Percentiles rank a stretch among this genome's conserved stretches.
Evolutionary conservation across 179 eudicot species (phyloP).

Genomic region (Vitellaria paradoxa): DNA sequence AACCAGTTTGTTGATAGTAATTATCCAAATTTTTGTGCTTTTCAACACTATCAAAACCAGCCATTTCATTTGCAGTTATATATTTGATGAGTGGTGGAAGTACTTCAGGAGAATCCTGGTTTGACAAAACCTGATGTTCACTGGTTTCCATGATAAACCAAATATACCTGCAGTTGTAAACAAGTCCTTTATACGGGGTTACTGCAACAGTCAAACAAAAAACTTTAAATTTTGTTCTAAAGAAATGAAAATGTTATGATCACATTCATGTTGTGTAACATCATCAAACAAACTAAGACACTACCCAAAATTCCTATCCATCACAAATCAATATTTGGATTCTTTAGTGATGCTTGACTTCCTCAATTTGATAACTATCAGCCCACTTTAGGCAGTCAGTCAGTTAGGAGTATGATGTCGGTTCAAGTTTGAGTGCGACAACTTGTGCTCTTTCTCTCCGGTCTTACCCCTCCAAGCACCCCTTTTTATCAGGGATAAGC

Average conservation of each 20-base stretch:
- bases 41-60: conserved; percentile 44
- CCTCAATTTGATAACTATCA: not conserved
- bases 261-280: not conserved
- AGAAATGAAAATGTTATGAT: not conserved
- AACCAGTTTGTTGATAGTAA: conserved; percentile 13
- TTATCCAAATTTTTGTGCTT: conserved; percentile 18
- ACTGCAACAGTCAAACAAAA: not conserved
- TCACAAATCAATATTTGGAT: not conserved
- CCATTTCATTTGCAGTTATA: conserved; percentile 41
- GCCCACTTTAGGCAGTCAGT: not conserved
- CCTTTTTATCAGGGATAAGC: not conserved
- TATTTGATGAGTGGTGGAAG: conserved; percentile 51
- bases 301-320: not conserved
- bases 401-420: not conserved
- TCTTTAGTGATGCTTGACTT: not conserved
- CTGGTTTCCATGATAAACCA: conserved; percentile 40
- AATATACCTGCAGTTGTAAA: conserved; percentile 21
- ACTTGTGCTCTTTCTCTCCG: not conserved
- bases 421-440: not conserved
- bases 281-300: not conserved
- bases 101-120: conserved; percentile 26
- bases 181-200: not conserved
- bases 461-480: not conserved
- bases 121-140: conserved; percentile 15
- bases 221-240: not conserved